Base-by-base conservation (phyloP, 257 asterid species). In the Rehmannia glutinosa region DNA sequence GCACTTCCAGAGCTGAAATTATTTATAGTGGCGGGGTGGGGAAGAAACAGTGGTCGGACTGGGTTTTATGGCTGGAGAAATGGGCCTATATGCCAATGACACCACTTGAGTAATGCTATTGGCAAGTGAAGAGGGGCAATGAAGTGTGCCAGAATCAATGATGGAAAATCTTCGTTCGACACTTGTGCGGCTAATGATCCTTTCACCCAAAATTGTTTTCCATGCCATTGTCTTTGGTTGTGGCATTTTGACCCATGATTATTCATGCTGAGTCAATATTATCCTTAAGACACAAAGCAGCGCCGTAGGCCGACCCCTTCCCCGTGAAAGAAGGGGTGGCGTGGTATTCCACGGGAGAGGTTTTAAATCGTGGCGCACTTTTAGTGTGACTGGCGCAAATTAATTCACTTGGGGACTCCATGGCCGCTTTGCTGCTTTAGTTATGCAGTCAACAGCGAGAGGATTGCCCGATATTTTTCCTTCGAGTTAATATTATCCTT, bases 281-380 rank as follows among this genome's bases (percentile, higher is more conserved):
- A 30, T 60, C 24, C 7, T n/a, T n/a, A n/a, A n/a, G n/a, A n/a
- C n/a, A n/a, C 43, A 32, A 33, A 77, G 2, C 46, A 66, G 79
- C 81, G 91, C 88, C 95, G 80, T 79, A 83, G 92, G 89, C 95
- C 89, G 87, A 83, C 92, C 87, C 83, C 95, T 81, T 78, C 74
- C 88, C 75, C 85, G 77, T 43, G 75, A 83, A 52, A 60, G 47
- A 73, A 72, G 82, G 86, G 86, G 90, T 75, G 86, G 86, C 86
- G 86, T 77, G 87, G 88, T 87, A 81, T 87, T 85, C 90, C 90
- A 87, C 89, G 91, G 76, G 88, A 83, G 74, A 77, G 89, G 69
- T 81, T 12, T 55, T 10, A 64, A 64, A 38, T 71, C 87, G 87
- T 87, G 91, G 92, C 89, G 89, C 91, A 84, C 90, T 41, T n/a